Evolutionary conservation across 441 rosid genomes (phyloP).

Genomic region (Eutrema salsugineum): DNA sequence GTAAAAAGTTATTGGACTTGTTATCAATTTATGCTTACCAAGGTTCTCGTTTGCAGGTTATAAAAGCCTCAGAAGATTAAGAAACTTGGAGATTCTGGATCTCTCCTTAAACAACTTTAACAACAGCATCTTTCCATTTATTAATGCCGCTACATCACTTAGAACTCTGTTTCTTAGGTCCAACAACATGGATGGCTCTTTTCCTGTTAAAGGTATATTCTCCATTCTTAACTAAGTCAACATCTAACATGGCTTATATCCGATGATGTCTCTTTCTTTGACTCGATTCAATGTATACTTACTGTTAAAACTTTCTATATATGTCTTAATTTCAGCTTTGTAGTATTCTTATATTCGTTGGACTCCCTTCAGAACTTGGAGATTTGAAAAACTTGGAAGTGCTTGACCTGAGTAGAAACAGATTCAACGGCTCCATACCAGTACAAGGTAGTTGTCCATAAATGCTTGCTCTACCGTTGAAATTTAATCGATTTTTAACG

Average conservation of each 20-base stretch:
- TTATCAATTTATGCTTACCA: not conserved
- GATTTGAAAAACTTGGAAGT: not conserved
- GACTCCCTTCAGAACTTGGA: not conserved
- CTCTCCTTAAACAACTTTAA: not conserved
- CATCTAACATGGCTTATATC: not conserved
- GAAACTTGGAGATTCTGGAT: conserved; percentile 9
- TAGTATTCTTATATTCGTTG: not conserved
- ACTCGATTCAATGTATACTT: not conserved
- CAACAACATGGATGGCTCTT: not conserved
- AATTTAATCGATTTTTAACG: too few relatives aligned
- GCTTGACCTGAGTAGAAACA: not conserved
- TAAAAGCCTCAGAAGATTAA: conserved; percentile 10
- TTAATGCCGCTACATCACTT: conserved; percentile 14
- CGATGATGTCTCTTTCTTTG: too few relatives aligned
- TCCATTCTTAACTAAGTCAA: not conserved
- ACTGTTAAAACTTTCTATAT: not conserved
- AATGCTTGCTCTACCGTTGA: not conserved
- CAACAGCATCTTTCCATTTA: not conserved
- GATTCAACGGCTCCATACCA: not conserved
- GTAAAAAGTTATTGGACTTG: not conserved
- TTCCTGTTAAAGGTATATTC: not conserved
- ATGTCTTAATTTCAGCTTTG: not conserved
- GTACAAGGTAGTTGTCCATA: not conserved
- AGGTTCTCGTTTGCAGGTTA: not conserved
- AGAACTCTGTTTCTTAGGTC: not conserved